Evolutionary conservation across 1,284 basidiomycete genomes (phyloP).

Genomic region (Microbotryum saponariae): DNA sequence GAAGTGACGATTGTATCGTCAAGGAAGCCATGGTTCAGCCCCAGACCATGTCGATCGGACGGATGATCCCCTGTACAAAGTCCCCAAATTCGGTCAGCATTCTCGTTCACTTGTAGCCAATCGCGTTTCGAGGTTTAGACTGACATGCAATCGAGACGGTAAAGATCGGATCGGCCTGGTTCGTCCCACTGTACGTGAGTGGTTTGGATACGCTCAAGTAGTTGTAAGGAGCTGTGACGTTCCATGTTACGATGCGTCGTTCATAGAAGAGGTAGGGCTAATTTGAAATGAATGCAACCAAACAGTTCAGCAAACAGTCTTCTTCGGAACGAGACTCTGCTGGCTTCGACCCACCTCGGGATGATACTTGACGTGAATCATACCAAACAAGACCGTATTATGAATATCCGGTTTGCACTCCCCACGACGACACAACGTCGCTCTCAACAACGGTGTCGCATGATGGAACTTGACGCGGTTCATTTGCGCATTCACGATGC

Average conservation of each 20-base stretch:
- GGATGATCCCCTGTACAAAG: slow-evolving; percentile 13
- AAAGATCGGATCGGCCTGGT: slow-evolving; percentile 30
- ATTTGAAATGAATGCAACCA: too few relatives aligned
- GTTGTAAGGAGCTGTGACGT: slow-evolving; percentile 24
- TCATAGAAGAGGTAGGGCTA: slow-evolving; percentile 27
- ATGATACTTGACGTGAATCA: slow-evolving; percentile 28
- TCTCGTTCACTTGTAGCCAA: too few relatives aligned
- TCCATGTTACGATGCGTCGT: slow-evolving; percentile 24
- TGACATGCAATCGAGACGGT: slow-evolving; percentile 24
- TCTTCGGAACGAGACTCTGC: not conserved
- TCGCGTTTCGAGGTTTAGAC: not conserved
- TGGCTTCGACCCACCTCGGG: slow-evolving; percentile 9
- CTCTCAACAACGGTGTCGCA: slow-evolving; percentile 24
- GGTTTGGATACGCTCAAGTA: slow-evolving; percentile 26
- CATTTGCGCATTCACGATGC: slow-evolving; percentile 23
- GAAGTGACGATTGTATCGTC: slow-evolving; percentile 23
- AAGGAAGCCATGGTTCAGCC: slow-evolving; percentile 27
- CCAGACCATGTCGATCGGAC: slow-evolving; percentile 11
- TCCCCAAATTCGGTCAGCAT: not conserved
- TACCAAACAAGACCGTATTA: slow-evolving; percentile 26
- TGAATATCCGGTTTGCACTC: slow-evolving; percentile 25
- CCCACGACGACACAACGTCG: slow-evolving; percentile 23
- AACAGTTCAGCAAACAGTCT: too few relatives aligned
- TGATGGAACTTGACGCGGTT: slow-evolving; percentile 26
- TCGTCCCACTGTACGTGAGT: slow-evolving; percentile 24